Evolutionary conservation across 768 basidiomycete genomes (phyloP), one percentile per base, ranked within the genome.

Genomic region (Suillus americanus): DNA sequence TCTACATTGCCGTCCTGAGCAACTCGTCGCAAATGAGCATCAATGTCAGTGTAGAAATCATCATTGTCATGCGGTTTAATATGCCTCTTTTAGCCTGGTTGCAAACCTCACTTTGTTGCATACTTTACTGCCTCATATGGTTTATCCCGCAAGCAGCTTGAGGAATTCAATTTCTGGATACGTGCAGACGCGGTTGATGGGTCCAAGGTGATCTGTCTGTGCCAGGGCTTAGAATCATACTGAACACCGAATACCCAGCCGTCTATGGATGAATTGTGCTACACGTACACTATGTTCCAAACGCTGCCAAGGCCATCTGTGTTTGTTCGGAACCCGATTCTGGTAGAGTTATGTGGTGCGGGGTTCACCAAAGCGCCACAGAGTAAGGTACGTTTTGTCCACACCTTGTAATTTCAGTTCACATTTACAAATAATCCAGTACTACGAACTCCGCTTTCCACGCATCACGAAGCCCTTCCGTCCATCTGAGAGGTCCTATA

Each of bases 401-500:
- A 8, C 12, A n/a, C 18, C 18, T 10, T 9, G 14, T 43, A 35
- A 43, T 57, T 12, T 13, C 41, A 57, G 61, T 41, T 53, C 37
- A 33, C 62, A 66, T 38, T 2, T 53, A 46, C 25, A 25, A 46
- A 16, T 25, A 48, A 57, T 63, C 16, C 65, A 94, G 92, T 81
- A 89, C 70, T 95, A 95, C 72, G 92, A 92, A 67, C 80, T 95
- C 5, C 89, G 95, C 25, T 96, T 91, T 73, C 92, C 95, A 0
- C 82, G 95, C 57, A 81, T 96, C 37, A 82, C 83, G 40, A 95
- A 95, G 72, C 76, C 88, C 2, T 85, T 85, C 73, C 85, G 89
- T 8, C 70, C 78, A 0, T 75, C 72, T 28, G 91, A 94, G 65
- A 84, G 94, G 20, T 72, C 78, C n/a, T 93, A 91, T 88, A 77